Base-by-base conservation (phyloP, 768 basidiomycete species). In the Strobilomyces confusus region DNA sequence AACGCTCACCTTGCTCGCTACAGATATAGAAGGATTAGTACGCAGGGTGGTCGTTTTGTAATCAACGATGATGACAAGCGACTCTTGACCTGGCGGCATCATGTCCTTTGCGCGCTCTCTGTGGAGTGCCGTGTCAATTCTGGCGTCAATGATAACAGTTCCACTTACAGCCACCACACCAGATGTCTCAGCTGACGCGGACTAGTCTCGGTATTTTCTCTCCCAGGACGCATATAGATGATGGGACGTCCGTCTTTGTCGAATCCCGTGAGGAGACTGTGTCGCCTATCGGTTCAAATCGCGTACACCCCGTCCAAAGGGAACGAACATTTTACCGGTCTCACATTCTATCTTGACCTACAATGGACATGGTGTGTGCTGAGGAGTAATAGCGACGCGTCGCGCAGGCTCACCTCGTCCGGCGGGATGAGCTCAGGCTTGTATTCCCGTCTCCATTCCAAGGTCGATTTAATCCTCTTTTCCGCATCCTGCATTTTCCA, bases 61-160 rank as follows among this genome's bases (percentile, higher is more conserved):
- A 69, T 94, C 92, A 32, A 93, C 88, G 38, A 93, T 73, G 67
- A 92, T 91, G 38, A 86, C 83, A 20, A 92, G 75, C 12, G 86
- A 83, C 65, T 92, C 91, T 65, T 92, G 89, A 13, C 86, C 87
- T 0, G 81, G 82, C 0, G 92, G 92, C 86, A 91, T 89, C 46
- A 93, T 69, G 63, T 95, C 92, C 65, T 89, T 90, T 2, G 92
- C 92, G 22, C 92, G 86, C 67, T 95, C 92, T 55, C 91, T 92
- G 34, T 33, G 30, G n/a, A 6, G 7, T 25, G 3, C 15, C 22
- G 9, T 49, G 46, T 63, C 52, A 65, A 54, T 15, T 46, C 52
- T 25, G 41, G 14, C 33, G 9, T 23, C 25, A 30, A 30, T 23
- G 9, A 44, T 19, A 26, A 25, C 51, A 34, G 37, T 8, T 26